Conservation (phyloP, 163 green algal species). For the Scenedesmus sp. region DNA sequence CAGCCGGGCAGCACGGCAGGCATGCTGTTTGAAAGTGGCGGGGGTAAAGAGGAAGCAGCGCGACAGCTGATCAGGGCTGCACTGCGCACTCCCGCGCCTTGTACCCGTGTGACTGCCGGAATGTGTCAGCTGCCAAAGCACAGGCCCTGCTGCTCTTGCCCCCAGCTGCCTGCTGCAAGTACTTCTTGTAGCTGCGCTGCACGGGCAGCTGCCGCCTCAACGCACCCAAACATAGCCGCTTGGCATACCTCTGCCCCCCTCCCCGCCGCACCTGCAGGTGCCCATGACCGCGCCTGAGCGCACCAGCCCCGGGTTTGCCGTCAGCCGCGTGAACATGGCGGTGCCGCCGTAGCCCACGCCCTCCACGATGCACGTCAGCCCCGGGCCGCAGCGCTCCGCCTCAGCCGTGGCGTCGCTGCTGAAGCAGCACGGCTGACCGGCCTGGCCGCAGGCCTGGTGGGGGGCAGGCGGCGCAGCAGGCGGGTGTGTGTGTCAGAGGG, state of each 20-base stretch:
- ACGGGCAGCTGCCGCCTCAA: too few relatives aligned
- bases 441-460: conserved; percentile 37
- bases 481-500: neutral
- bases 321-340: conserved; percentile 22
- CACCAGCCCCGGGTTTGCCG: neutral
- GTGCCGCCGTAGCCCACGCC: conserved; percentile 1
- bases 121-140: neutral
- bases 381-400: neutral
- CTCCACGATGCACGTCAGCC: conserved; percentile 34
- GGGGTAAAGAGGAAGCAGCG: neutral
- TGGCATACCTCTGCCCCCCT: too few relatives aligned
- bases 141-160: neutral
- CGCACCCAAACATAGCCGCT: too few relatives aligned
- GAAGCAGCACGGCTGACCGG: conserved; percentile 46
- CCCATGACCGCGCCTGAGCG: conserved; percentile 30
- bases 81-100: neutral
- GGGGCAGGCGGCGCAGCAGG: neutral
- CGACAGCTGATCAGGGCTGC: too few relatives aligned
- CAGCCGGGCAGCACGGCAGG: neutral
- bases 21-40: neutral
- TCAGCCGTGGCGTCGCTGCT: conserved; percentile 24
- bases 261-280: conserved; percentile 24
- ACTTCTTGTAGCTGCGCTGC: neutral
- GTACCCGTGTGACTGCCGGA: neutral
- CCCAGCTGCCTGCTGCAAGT: too few relatives aligned